Base-by-base conservation (phyloP, 2,329 filamentous ascomycete species). In the Epicoccum sorghinum region DNA sequence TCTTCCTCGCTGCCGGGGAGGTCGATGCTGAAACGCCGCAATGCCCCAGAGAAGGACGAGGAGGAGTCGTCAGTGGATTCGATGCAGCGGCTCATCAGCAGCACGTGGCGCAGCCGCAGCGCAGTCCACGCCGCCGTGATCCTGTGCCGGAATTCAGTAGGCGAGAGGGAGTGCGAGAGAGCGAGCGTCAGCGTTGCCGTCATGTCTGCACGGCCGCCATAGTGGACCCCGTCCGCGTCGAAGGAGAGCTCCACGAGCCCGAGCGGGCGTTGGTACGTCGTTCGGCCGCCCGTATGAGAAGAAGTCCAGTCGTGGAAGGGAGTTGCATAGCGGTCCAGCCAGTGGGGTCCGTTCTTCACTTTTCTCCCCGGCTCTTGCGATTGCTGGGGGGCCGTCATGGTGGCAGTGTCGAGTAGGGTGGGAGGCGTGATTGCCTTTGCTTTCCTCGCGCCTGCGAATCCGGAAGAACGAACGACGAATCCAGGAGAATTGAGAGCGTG, bases 161-260 rank as follows among this genome's bases (percentile, higher is more conserved):
- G 55, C 1, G 55, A 55, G 4, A 79, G 62, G 0, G 36, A 58
- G 33, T 73, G 71, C n/a, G 61, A 59, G 27, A 77, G 60, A 10
- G 74, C 70, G 13, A 78, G 47, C 1, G 71, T 72, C 8, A 80
- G 63, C 2, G 72, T 61, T 2, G 68, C 66, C 13, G 73, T 78
- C 55, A 80, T 72, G 48, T 81, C 79, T 18, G 79, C 79, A 47
- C 78, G 67, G 5, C 79, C 79, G 50, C 77, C 77, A 45, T 69
- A 78, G 42, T 77, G 71, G 5, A 67, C 58, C 3, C 79, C 79
- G 62, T 80, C 79, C 0, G 63, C 60, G 53, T 80, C 78, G 64
- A 81, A 81, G 9, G 71, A 71, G 1, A 66, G 71, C 52, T 81
- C 79, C 0, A 80, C 74, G 4, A 79, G 66, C 0, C 79, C 79